These are phyloP conservation scores for Dacryopinax primogenitus DNA, from an alignment of 768 basidiomycete genomes.

Conservation along the genomic window DNA sequence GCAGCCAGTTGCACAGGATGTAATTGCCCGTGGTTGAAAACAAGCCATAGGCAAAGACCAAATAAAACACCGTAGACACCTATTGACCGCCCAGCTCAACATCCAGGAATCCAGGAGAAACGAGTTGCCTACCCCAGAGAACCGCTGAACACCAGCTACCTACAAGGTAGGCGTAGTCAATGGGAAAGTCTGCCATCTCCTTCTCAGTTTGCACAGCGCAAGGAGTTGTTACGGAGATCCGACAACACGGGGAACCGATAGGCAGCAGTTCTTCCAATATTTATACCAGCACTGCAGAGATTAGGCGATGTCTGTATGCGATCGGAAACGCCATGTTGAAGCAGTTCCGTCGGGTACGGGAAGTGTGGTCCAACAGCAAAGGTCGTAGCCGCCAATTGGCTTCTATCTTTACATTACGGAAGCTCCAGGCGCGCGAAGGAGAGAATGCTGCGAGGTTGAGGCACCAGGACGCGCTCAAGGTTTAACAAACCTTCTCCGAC, in stretches of 20 bases:
- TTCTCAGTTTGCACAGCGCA: not conserved
- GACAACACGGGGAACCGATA: not conserved
- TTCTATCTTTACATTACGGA: conserved; percentile 9
- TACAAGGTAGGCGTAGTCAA: conserved; percentile 6
- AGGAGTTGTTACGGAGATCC: not conserved
- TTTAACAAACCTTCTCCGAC: not conserved
- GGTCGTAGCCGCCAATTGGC: not conserved
- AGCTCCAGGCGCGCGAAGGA: conserved; percentile 4
- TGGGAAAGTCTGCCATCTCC: conserved; percentile 1
- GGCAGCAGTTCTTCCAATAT: not conserved
- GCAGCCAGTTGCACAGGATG: not conserved
- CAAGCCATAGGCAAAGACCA: not conserved
- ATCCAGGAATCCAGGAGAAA: not conserved
- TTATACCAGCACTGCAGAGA: too few species aligned
- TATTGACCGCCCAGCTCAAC: not conserved
- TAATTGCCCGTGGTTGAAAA: conserved; percentile 4
- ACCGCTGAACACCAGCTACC: conserved; percentile 7
- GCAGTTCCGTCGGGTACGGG: too few species aligned
- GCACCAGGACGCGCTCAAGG: conserved; percentile 4
- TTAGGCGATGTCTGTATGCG: too few species aligned
- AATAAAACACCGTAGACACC: not conserved
- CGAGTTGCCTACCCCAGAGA: not conserved
- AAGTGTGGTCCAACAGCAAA: not conserved
- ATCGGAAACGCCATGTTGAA: too few species aligned
- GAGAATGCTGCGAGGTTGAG: not conserved